Base-by-base conservation (phyloP, 2,329 filamentous ascomycete species). In the Geosmithia flava region DNA sequence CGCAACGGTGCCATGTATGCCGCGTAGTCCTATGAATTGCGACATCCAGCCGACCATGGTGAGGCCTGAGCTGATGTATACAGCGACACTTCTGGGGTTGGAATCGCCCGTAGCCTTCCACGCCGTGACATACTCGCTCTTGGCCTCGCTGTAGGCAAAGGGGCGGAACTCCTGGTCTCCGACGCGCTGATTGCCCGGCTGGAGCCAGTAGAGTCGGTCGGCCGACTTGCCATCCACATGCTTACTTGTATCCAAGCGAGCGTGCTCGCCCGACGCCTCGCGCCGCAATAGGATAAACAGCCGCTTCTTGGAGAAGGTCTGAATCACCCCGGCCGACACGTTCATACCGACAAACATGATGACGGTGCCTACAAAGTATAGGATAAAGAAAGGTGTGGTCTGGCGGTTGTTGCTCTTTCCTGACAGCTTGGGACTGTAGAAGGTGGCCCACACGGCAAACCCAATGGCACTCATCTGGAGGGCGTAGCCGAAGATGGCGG, bases 81-180 rank as follows among this genome's bases (percentile, higher is more conserved):
- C 3, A 42, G 51, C 44, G 20, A 42, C 47, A 5, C 42, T 47
- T 2, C n/a, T 29, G 15, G 11, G 11, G 42, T 49, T 15, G 15
- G 33, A 42, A 19, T 51, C 53, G 13, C 42, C 19, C 8, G 52
- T 53, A 6, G 49, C 51, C 20, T 33, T 54, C 50, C 52, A 54
- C 17, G 39, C 15, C 16, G 20, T 33, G 7, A 50, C 13, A 10
- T 15, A 19, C n/a, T 53, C n/a, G 17, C 23, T 41, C 11, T 45
- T 44, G 3, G 44, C 42, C 37, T 58, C 56, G 8, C 50, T 43
- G 40, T 53, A 52, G 4, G 47, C 50, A 44, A 54, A 58, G 3
- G 56, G 39, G n/a, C 54, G 53, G 23, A 58, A 58, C 15, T 37
- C 57, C 29, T 58, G 56, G 37, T 58, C 56, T 5, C 54, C 55